Percentiles rank a stretch among this genome's conserved stretches.
Evolutionary conservation across 208 protist genomes (phyloP).

Genomic region (Wallacemonas sp.): DNA sequence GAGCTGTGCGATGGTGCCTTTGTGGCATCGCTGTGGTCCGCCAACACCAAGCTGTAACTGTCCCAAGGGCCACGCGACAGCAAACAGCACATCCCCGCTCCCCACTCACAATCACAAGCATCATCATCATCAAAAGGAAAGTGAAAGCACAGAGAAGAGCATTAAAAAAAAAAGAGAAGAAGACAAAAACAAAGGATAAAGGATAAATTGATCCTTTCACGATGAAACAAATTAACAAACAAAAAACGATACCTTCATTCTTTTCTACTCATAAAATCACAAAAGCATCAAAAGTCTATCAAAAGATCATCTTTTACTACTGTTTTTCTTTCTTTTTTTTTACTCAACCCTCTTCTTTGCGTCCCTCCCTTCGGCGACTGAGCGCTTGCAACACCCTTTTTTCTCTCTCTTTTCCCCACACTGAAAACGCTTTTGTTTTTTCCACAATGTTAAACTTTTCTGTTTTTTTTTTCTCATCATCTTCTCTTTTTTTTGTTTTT

Average conservation of each 20-base stretch:
- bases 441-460: neutral
- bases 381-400: neutral
- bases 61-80: too few species aligned
- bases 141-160: constrained; percentile 5
- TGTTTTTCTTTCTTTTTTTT: neutral
- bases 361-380: too few species aligned
- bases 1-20: constrained; percentile 56
- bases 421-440: constrained; percentile 13
- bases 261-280: constrained; percentile 17
- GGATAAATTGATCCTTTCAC: too few species aligned
- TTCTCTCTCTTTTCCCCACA: neutral
- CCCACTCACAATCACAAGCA: neutral
- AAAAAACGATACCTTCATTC: too few species aligned
- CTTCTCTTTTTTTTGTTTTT: constrained; percentile 12
- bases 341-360: neutral
- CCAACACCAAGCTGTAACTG: constrained; percentile 27
- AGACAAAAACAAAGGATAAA: constrained; percentile 5
- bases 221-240: too few species aligned
- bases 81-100: too few species aligned
- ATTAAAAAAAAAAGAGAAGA: constrained; percentile 4
- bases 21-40: constrained; percentile 39
- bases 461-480: neutral
- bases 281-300: constrained; percentile 11
- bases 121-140: constrained; percentile 10
- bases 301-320: neutral